These are phyloP conservation scores for Zarea fungicola DNA, from an alignment of 2,329 filamentous ascomycete genomes.

Conservation along the genomic window DNA sequence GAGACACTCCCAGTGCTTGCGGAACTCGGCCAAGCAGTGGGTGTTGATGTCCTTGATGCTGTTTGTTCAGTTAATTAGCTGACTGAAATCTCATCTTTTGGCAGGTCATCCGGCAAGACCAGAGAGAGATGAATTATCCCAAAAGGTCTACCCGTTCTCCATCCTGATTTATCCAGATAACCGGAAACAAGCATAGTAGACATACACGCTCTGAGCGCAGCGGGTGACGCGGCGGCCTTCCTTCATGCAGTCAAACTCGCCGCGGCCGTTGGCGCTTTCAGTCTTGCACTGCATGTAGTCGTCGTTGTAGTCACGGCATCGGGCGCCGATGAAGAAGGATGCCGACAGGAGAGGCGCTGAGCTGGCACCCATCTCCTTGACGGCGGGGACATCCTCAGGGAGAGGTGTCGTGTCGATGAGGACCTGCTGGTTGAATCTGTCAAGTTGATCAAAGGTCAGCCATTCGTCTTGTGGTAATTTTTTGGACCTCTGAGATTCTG, in stretches of 20 bases:
- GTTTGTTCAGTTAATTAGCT: conserved; percentile 8
- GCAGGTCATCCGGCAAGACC: neutral
- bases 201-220: conserved; percentile 93
- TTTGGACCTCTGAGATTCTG: neutral
- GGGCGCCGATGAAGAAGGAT: conserved; percentile 92
- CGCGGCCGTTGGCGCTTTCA: conserved; percentile 81
- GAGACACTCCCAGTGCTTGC: conserved; percentile 89
- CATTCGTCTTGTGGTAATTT: neutral
- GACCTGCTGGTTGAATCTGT: conserved; percentile 88
- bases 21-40: conserved; percentile 86
- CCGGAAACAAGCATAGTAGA: too few relatives aligned
- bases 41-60: conserved; percentile 95
- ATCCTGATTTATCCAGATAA: neutral
- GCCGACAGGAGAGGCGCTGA: conserved; percentile 90
- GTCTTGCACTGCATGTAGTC: conserved; percentile 99
- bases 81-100: neutral
- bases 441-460: conserved; percentile 20
- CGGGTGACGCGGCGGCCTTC: conserved; percentile 94
- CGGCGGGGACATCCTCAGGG: conserved; percentile 83
- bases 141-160: too few relatives aligned
- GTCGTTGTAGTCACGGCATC: conserved; percentile 94
- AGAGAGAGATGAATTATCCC: too few relatives aligned
- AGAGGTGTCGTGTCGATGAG: conserved; percentile 96
- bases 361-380: conserved; percentile 87
- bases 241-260: conserved; percentile 91